phyloP scores from a whole-genome alignment of 2,329 filamentous ascomycete genomes.

The Blastomyces percursus region DNA sequence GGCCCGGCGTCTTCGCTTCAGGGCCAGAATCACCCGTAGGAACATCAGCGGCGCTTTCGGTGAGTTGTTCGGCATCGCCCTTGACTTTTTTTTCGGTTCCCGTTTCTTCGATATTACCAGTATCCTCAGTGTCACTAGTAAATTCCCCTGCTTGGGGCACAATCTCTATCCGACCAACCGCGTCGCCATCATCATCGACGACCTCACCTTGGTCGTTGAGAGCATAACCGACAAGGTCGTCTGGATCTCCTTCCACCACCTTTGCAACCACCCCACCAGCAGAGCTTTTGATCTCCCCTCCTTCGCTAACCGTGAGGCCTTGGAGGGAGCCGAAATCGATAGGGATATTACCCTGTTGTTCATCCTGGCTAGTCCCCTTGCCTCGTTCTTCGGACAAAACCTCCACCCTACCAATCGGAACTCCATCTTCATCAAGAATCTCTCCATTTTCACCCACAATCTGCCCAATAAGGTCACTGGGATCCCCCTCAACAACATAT shows the following conservation, averaged over 20 bases:
- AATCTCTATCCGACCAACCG: slow-evolving; percentile 20
- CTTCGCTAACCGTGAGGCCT: slow-evolving; percentile 39
- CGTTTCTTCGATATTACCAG: slow-evolving; percentile 15
- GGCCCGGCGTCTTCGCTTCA: slow-evolving; percentile 27
- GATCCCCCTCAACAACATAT: slow-evolving; percentile 32
- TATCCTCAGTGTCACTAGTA: not conserved
- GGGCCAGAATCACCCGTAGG: slow-evolving; percentile 13
- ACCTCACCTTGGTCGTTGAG: slow-evolving; percentile 31
- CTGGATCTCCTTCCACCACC: slow-evolving; percentile 32
- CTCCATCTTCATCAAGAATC: slow-evolving; percentile 22
- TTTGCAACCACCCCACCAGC: slow-evolving; percentile 30
- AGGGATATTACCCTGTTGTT: slow-evolving; percentile 23
- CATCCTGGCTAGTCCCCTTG: slow-evolving; percentile 18
- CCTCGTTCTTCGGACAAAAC: slow-evolving; percentile 17
- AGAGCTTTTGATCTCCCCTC: slow-evolving; percentile 42
- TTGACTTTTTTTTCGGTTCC: slow-evolving; percentile 5
- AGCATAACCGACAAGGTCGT: slow-evolving; percentile 31
- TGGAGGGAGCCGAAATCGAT: slow-evolving; percentile 27
- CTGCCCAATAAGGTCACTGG: slow-evolving; percentile 32
- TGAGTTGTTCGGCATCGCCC: slow-evolving; percentile 8
- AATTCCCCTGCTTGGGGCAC: not conserved
- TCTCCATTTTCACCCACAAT: slow-evolving; percentile 29
- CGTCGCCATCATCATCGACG: slow-evolving; percentile 27
- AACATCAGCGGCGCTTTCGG: slow-evolving; percentile 16
- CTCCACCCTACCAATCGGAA: slow-evolving; percentile 30